phyloP scores from a whole-genome alignment of 1,284 basidiomycete species.

The Ustilago shanxiensis region DNA sequence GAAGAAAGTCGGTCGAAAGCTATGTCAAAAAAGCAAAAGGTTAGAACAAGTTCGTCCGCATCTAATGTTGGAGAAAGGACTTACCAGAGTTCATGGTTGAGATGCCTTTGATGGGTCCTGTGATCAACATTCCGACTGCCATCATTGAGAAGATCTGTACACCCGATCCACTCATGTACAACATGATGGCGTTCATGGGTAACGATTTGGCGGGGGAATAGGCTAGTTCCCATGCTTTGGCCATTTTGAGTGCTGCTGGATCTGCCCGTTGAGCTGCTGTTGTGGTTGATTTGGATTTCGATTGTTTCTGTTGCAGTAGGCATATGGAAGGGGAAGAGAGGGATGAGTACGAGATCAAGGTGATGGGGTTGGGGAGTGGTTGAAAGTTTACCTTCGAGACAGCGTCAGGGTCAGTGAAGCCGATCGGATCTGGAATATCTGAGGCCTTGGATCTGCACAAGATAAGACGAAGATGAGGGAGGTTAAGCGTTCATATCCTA shows the following conservation, averaged over 20 bases:
- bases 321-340: not conserved
- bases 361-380: not conserved
- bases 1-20: constrained; percentile 61
- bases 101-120: constrained; percentile 60
- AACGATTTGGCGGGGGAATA: constrained; percentile 63
- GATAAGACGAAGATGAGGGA: too few species aligned
- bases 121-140: constrained; percentile 68
- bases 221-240: constrained; percentile 67
- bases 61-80: too few species aligned
- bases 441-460: constrained; percentile 33
- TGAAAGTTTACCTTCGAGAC: constrained; percentile 34
- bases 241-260: constrained; percentile 59
- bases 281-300: constrained; percentile 29
- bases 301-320: constrained; percentile 23
- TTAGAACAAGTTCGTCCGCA: not conserved
- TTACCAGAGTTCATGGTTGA: constrained; percentile 33
- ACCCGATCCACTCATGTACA: constrained; percentile 67
- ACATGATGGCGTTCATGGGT: constrained; percentile 69
- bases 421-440: constrained; percentile 36
- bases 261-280: constrained; percentile 39
- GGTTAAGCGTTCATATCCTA: too few species aligned
- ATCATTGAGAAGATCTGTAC: constrained; percentile 70
- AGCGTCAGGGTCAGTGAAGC: constrained; percentile 40
- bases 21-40: constrained; percentile 4
- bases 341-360: not conserved